Base-by-base conservation (phyloP, 202 grass and related monocot species). In the Elaeis oleifera region DNA sequence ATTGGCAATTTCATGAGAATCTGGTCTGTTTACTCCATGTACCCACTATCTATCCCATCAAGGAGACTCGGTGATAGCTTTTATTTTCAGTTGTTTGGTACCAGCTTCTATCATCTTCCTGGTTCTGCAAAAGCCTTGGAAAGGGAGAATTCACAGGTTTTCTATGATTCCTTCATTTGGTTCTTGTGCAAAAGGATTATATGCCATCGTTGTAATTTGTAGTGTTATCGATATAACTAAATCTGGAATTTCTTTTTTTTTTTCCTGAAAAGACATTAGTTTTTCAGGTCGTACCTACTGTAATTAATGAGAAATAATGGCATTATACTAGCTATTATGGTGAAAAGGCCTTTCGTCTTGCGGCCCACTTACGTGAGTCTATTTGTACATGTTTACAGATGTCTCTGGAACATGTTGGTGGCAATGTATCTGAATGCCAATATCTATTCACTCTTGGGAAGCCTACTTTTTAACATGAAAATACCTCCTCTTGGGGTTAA, bases 31-130 rank as follows among this genome's bases (percentile, higher is more conserved):
- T 72, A 72, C 58, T 72, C 58, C n/a, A 39, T 72, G 70, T 54
- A 72, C 23, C 23, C 70, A 72, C 19, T 62, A 72, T 53, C 26
- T 72, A 39, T 60, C 70, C 3, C 49, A 72, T 61, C 24, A 62
- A 62, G 49, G 58, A 53, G 58, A 72, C 17, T 61, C 58, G 16
- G 72, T 75, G 9, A 81, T 55, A 70, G 79, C 84, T 2, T 97
- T 97, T 78, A 97, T 97, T 81, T 97, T 97, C 74, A 97, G 84
- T 68, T 97, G 92, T 64, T 81, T 91, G 69, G 88, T 97, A 56
- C 88, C 88, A 60, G 58, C 84, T 72, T 79, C 84, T 71, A 31
- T 97, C 72, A 81, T 97, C 59, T 91, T 97, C 76, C 74, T 97
- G 23, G 77, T 81, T 23, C 65, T 89, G 64, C 92, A 89, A 63